Percentiles rank a stretch among this genome's conserved stretches.
phyloP scores from a whole-genome alignment of 2,329 filamentous ascomycete species.

The Magnaporthales sp. region DNA sequence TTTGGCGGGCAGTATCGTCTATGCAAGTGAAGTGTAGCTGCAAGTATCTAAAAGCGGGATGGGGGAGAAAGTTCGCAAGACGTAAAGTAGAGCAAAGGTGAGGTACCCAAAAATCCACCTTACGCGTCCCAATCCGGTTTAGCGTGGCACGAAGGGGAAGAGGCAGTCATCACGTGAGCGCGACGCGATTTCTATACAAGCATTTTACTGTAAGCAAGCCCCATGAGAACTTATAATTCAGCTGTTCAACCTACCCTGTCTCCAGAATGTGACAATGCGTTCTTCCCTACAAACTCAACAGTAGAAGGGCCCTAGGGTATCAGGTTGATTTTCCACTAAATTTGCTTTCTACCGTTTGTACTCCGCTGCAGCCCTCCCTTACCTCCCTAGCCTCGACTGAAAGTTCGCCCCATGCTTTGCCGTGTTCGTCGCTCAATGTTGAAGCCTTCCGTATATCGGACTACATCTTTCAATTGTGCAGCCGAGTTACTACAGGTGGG shows the following conservation, averaged over 20 bases:
- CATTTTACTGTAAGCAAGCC: neutral
- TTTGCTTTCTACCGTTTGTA: neutral
- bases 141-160: neutral
- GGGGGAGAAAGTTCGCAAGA: neutral
- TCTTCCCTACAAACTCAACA: neutral
- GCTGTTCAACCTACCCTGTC: too few relatives aligned
- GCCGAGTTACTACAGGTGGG: neutral
- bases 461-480: neutral
- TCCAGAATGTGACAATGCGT: too few relatives aligned
- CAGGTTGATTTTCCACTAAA: neutral
- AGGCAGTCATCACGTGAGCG: constrained; percentile 1
- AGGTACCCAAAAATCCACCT: constrained; percentile 1
- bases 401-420: neutral
- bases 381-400: neutral
- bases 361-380: neutral
- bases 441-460: too few relatives aligned
- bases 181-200: neutral
- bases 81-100: constrained; percentile 1
- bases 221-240: too few relatives aligned
- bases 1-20: neutral
- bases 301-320: neutral
- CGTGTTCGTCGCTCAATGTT: neutral
- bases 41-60: neutral
- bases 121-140: constrained; percentile 5
- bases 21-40: neutral